These are phyloP conservation scores for Alternaria brassicicola DNA, from an alignment of 2,329 filamentous ascomycete species.

Conservation along the genomic window DNA sequence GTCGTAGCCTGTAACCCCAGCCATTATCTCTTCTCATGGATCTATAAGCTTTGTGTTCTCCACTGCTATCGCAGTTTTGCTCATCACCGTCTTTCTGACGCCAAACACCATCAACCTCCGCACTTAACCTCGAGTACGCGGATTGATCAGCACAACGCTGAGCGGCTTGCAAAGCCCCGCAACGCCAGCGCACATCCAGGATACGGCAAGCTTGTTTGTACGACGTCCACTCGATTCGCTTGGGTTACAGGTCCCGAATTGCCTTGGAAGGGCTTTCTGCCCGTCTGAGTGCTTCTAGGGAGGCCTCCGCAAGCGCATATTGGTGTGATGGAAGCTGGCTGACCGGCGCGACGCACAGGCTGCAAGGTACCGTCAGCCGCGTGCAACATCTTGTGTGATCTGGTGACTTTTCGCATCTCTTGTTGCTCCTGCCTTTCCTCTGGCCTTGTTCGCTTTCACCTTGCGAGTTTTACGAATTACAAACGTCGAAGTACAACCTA, in stretches of 20 bases:
- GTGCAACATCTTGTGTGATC: slow-evolving; percentile 2
- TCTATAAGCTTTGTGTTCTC: not conserved
- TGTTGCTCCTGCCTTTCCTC: not conserved
- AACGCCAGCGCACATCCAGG: not conserved
- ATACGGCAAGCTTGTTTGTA: slow-evolving; percentile 8
- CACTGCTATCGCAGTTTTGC: not conserved
- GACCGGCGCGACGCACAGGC: slow-evolving; percentile 20
- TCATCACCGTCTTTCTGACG: not conserved
- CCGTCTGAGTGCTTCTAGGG: not conserved
- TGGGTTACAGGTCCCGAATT: not conserved
- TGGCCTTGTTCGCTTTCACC: not conserved
- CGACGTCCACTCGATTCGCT: slow-evolving; percentile 2
- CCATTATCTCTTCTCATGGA: not conserved
- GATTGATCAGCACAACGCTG: slow-evolving; percentile 6
- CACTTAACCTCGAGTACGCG: slow-evolving; percentile 3
- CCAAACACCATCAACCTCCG: not conserved
- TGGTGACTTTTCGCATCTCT: not conserved
- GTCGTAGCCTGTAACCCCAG: not conserved
- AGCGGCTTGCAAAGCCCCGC: slow-evolving; percentile 1
- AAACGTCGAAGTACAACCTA: not conserved
- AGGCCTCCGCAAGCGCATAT: slow-evolving; percentile 8
- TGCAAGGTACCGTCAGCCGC: slow-evolving; percentile 24
- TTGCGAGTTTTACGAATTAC: not conserved
- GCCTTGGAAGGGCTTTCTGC: not conserved
- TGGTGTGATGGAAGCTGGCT: slow-evolving; percentile 23